A percentile compares a stretch with the other conserved stretches of the same genome.
Evolutionary conservation across 345 rosid genomes (phyloP).

Genomic region (Hibiscus syriacus): DNA sequence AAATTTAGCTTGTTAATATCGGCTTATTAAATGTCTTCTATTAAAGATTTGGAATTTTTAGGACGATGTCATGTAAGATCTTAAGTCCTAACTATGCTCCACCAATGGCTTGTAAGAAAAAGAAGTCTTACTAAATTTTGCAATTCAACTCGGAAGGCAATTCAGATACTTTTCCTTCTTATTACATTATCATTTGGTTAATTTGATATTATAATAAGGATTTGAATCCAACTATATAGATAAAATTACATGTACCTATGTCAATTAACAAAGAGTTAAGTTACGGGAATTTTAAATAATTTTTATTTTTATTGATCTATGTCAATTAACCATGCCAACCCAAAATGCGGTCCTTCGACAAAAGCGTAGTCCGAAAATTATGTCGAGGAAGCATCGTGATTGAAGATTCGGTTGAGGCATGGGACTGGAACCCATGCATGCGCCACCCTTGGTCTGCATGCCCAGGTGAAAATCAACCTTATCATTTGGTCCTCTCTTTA

Average conservation of each 20-base stretch:
- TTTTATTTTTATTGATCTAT: too few species aligned
- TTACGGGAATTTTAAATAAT: too few species aligned
- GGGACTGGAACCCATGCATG: not conserved
- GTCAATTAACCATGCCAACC: not conserved
- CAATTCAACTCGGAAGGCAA: not conserved
- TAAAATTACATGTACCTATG: too few species aligned
- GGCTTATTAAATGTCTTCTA: too few species aligned
- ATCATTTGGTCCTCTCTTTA: not conserved
- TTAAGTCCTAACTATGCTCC: not conserved
- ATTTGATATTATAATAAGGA: too few species aligned
- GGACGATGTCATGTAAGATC: not conserved
- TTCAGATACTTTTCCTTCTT: not conserved
- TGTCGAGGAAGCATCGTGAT: not conserved
- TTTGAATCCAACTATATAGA: too few species aligned
- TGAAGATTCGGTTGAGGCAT: slow-evolving; percentile 2
- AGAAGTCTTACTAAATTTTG: not conserved
- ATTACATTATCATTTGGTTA: not conserved
- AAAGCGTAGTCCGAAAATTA: not conserved
- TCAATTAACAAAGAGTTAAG: too few species aligned
- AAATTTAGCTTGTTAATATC: not conserved
- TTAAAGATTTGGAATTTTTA: not conserved
- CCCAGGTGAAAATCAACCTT: not conserved
- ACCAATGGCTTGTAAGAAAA: too few species aligned
- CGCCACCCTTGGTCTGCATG: not conserved
- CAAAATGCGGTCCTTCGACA: not conserved